These are phyloP conservation scores for Friedmanniomyces endolithicus DNA, from an alignment of 495 filamentous ascomycete species.

Conservation along the genomic window DNA sequence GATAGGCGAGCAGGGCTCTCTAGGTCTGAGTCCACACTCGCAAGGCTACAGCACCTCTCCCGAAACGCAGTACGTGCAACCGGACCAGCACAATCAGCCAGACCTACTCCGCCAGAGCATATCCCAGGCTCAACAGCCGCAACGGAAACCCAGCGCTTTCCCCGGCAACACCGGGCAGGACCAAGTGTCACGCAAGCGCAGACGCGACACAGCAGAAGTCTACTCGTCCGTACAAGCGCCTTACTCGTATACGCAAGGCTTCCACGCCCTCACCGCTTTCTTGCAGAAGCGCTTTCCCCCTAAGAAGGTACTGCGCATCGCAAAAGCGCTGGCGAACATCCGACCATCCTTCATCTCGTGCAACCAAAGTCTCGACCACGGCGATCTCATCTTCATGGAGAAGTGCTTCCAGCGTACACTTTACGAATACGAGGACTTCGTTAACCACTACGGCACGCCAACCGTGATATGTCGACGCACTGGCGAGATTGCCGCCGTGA, in stretches of 20 bases:
- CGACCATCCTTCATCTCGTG: slow-evolving; percentile 87
- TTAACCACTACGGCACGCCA: slow-evolving; percentile 74
- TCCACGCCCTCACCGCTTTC: slow-evolving; percentile 76
- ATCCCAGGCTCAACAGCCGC: slow-evolving; percentile 26
- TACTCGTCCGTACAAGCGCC: slow-evolving; percentile 82
- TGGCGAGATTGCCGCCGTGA: slow-evolving; percentile 81
- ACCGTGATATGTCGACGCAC: slow-evolving; percentile 85
- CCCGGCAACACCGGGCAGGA: slow-evolving; percentile 36
- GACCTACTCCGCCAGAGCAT: slow-evolving; percentile 22
- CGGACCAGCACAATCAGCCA: slow-evolving; percentile 20
- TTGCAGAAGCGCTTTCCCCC: slow-evolving; percentile 63
- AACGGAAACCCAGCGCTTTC: slow-evolving; percentile 20
- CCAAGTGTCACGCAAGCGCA: slow-evolving; percentile 34
- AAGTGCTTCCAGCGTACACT: slow-evolving; percentile 89
- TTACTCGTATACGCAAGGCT: slow-evolving; percentile 78
- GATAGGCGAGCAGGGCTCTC: slow-evolving; percentile 52
- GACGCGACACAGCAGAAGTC: slow-evolving; percentile 66
- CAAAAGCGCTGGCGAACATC: slow-evolving; percentile 74
- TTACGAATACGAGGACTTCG: slow-evolving; percentile 83
- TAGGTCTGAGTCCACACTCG: slow-evolving; percentile 43
- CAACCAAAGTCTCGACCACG: slow-evolving; percentile 63
- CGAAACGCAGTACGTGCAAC: slow-evolving; percentile 22
- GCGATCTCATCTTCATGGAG: slow-evolving; percentile 94
- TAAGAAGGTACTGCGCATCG: slow-evolving; percentile 61
- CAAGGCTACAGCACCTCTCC: slow-evolving; percentile 26